These are phyloP conservation scores for Strobilomyces dryophilus DNA, from an alignment of 768 basidiomycete species.

Conservation along the genomic window DNA sequence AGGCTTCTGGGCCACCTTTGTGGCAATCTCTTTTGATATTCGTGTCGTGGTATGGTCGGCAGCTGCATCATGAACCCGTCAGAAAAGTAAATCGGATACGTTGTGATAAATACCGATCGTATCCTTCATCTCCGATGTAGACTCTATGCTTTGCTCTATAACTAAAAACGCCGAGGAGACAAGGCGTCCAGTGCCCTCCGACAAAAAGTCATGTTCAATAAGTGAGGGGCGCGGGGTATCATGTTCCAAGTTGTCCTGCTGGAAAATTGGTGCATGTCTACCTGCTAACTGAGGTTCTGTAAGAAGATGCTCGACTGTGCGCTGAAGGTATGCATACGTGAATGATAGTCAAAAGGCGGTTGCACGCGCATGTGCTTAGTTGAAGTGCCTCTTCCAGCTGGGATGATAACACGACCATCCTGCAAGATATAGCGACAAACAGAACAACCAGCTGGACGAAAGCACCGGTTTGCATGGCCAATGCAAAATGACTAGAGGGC, in stretches of 20 bases:
- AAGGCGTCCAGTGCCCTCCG: slow-evolving; percentile 15
- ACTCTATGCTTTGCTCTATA: background rate
- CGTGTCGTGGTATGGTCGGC: background rate
- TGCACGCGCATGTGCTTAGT: slow-evolving; percentile 24
- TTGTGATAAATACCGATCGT: slow-evolving; percentile 4
- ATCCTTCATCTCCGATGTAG: background rate
- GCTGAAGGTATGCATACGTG: slow-evolving; percentile 26
- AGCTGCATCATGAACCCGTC: slow-evolving; percentile 1
- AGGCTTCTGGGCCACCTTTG: slow-evolving; percentile 6
- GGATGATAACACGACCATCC: slow-evolving; percentile 43
- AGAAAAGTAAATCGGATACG: background rate
- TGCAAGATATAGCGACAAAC: slow-evolving; percentile 57
- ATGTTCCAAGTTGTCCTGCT: background rate
- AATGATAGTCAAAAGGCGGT: slow-evolving; percentile 26
- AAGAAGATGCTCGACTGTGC: background rate
- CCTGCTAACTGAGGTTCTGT: slow-evolving; percentile 17
- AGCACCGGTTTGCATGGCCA: slow-evolving; percentile 67
- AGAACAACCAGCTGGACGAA: slow-evolving; percentile 67
- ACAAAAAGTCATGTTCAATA: background rate
- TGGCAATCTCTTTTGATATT: background rate
- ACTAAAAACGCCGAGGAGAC: slow-evolving; percentile 2
- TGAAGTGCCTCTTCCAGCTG: slow-evolving; percentile 42
- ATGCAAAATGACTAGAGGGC: slow-evolving; percentile 48
- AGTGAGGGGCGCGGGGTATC: background rate
- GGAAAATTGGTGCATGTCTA: background rate